Evolutionary conservation across 169 alveolate species (phyloP), one percentile per base, ranked within the genome.

Genomic region (Cryptosporidium parvum): DNA sequence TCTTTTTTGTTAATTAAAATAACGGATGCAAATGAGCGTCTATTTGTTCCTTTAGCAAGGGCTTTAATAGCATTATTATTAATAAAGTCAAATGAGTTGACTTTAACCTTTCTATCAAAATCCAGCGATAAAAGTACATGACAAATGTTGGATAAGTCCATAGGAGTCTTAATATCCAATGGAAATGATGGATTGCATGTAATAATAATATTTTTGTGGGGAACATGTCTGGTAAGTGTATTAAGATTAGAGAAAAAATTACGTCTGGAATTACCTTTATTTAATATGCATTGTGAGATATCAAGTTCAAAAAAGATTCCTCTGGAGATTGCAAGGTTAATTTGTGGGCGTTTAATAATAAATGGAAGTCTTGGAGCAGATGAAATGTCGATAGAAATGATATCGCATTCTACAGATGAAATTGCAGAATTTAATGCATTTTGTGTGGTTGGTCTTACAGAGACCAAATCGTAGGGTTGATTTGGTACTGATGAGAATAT

Each of bases 381-480:
- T 7, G 80, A 80, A 12, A 80, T 62, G 23, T 80, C 89, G 10
- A 80, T 62, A 29, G 69, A 44, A 39, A 80, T 80, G 4, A 80
- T 80, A 65, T 80, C 89, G 45, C 89, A 80, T 62, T 80, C 89
- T 18, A 65, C 26, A 3, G 89, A 80, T 21, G 89, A 58, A 37
- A 80, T 62, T 4, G 89, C 89, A 21, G 80, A 42, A 62, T 62
- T 80, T 42, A 80, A 33, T 61, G 89, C 59, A 29, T 31, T 65
- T 42, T 80, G 89, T 9, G 89, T 80, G 8, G 89, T 80, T 2
- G 89, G 89, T 39, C 89, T 80, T 16, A 80, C 73, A 31, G 89
- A 75, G 14, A 80, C 75, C 9, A 80, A 48, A 29, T 80, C 89
- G 53, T 80, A 80, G 14, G 73, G 69, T 12, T 80, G 68, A 48